Base-by-base conservation (phyloP, 495 filamentous ascomycete species). In the Aspergillus baeticus region DNA sequence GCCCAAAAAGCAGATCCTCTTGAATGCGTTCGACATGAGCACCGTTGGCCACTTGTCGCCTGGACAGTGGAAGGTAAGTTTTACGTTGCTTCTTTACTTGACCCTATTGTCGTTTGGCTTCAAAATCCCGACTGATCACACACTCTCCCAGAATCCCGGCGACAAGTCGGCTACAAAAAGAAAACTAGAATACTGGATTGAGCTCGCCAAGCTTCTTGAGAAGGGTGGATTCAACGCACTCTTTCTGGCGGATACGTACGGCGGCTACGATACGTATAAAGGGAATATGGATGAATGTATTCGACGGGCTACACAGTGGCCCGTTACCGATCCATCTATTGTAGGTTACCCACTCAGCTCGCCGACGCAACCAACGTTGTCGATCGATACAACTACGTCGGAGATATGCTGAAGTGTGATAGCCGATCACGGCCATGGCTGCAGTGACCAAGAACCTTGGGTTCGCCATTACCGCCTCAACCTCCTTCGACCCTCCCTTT, bases 21-120 rank as follows among this genome's bases (percentile, higher is more conserved):
- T 87, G 55, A 86, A 87, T 69, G 84, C 83, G 22, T 87, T 87
- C 57, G 84, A 84, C 26, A 80, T 81, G 76, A 83, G 66, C 35
- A 84, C 81, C 48, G 73, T 81, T 56, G 86, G 85, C 8, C 85
- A 89, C 65, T 70, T 86, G 60, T 81, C 81, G 23, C 83, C 85
- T 6, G 85, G 85, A 6, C 80, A 85, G 41, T 87, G 81, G 82
- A 82, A 80, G 73, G 78, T 81, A 37, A 61, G 63, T 66, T 39
- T n/a, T n/a, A n/a, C n/a, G n/a, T 21, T 23, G 3, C n/a, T n/a
- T n/a, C 10, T 20, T 2, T n/a, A 4, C 22, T 23, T 3, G 17
- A 20, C 3, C 14, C 2, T 1, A 18, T 20, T 3, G 3, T 5
- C 13, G 13, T 17, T 1, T 7, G 33, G 46, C 17, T 11, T 18